Evolutionary conservation across 1,139 yeast genomes (phyloP).

Genomic region (Zygotorulaspora mrakii): DNA sequence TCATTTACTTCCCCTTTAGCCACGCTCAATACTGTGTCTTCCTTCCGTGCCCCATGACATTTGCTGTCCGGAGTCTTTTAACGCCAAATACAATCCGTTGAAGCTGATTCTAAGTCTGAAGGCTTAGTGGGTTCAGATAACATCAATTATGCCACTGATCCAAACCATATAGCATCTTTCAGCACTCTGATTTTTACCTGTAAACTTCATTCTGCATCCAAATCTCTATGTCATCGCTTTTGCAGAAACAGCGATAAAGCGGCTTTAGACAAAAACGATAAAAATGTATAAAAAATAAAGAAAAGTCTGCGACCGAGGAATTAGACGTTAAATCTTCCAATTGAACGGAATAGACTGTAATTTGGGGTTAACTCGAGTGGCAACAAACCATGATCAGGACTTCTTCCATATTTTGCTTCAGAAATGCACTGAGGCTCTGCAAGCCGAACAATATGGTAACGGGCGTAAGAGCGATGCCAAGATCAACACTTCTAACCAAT

Average conservation of each 20-base stretch:
- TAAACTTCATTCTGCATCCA: neutral
- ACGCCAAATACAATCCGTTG: no score
- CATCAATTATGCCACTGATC: no score
- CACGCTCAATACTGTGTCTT: neutral
- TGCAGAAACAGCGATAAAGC: neutral
- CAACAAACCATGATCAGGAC: conserved; percentile 1
- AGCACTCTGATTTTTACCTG: no score
- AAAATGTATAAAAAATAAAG: neutral
- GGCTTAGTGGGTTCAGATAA: no score
- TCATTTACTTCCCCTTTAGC: neutral
- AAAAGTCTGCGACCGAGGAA: no score
- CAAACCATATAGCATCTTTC: no score
- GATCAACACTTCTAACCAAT: neutral
- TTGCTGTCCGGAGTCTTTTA: no score
- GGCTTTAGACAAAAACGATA: neutral
- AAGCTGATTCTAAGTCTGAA: no score
- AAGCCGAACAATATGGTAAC: neutral
- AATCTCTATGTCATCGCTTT: neutral
- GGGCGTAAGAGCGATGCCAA: neutral
- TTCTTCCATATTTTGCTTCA: neutral
- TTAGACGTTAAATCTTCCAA: no score
- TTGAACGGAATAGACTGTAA: no score
- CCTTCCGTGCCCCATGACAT: neutral
- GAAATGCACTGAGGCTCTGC: conserved; percentile 2
- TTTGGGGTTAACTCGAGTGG: no score